Evolutionary conservation across 2,329 filamentous ascomycete genomes (phyloP).

Genomic region (Ceratocystis cubensis): DNA sequence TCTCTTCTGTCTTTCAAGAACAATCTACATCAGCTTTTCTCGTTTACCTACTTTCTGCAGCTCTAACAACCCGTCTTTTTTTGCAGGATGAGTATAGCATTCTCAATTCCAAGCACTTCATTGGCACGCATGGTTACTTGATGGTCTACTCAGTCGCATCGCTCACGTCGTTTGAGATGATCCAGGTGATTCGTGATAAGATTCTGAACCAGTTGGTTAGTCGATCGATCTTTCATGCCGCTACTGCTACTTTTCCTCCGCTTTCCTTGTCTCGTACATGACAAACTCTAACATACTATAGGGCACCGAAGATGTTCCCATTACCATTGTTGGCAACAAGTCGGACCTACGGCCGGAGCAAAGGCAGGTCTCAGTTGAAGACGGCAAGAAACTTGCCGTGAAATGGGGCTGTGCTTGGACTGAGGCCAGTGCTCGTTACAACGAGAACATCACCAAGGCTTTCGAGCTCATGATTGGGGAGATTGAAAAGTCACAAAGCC

Average conservation of each 20-base stretch:
- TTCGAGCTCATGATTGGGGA: constrained; percentile 91
- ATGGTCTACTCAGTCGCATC: constrained; percentile 96
- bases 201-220: constrained; percentile 87
- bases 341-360: constrained; percentile 86
- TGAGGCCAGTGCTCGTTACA: constrained; percentile 85
- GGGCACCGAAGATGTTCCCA: constrained; percentile 84
- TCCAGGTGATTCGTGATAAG: constrained; percentile 89
- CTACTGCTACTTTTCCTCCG: neutral
- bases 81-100: constrained; percentile 92
- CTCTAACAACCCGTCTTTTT: constrained; percentile 13
- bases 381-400: constrained; percentile 72
- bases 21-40: neutral
- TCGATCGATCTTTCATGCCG: constrained; percentile 19
- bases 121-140: constrained; percentile 97
- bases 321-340: constrained; percentile 95
- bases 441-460: constrained; percentile 82
- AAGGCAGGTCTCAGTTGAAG: constrained; percentile 75
- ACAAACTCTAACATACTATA: constrained; percentile 29
- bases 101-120: constrained; percentile 95
- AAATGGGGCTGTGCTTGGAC: constrained; percentile 89
- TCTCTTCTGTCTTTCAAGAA: neutral
- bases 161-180: constrained; percentile 92
- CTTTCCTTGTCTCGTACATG: neutral
- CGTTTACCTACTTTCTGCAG: neutral
- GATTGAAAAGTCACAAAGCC: constrained; percentile 89